Base-by-base conservation (phyloP, 2,329 filamentous ascomycete genomes). In the Aspergillus aculeatinus region DNA sequence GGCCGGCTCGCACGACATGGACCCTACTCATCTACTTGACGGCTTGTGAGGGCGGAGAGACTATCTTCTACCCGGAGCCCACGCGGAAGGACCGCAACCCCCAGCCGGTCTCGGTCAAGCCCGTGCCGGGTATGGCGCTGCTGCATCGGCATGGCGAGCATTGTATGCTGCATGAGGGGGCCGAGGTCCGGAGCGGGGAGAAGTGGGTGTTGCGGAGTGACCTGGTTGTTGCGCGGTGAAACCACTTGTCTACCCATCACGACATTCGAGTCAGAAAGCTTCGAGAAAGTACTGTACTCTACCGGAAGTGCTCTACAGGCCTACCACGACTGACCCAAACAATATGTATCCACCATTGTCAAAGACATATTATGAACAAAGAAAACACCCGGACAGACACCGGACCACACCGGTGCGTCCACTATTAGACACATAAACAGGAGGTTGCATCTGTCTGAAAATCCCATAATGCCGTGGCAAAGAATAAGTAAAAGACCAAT, bases 181-280 rank as follows among this genome's bases (percentile, higher is more conserved):
- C 85, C 59, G 88, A 96, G 72, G 92, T 96, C 0, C 83, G 79
- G 1, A 82, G 84, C 48, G 92, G 92, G 10, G 91, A 96, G 78
- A 96, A 96, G 76, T 96, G 92, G 92, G 88, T 96, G 61, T 84
- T 96, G 61, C 82, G 92, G 65, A 96, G 89, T 63, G 93, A 96
- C 79, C 76, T 96, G 48, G 77, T 80, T 33, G 78, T 81, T 55
- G 68, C 63, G 39, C 67, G 74, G 60, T 78, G 63, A 74, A 29
- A 54, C 16, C 14, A 11, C 4, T 11, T 14, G 5, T 49, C 19
- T 33, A 16, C 19, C 11, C 27, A 29, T 29, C 27, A 29, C 27
- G 9, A 29, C 27, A 29, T 29, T 9, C 27, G 2, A 29, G 7
- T 29, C 27, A 9, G 23, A 29, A 9, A 31, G 16, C 23, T 44